A percentile compares a stretch with the other conserved stretches of the same genome.
phyloP scores from a whole-genome alignment of 208 protist species.

The Leishmania lainsoni region DNA sequence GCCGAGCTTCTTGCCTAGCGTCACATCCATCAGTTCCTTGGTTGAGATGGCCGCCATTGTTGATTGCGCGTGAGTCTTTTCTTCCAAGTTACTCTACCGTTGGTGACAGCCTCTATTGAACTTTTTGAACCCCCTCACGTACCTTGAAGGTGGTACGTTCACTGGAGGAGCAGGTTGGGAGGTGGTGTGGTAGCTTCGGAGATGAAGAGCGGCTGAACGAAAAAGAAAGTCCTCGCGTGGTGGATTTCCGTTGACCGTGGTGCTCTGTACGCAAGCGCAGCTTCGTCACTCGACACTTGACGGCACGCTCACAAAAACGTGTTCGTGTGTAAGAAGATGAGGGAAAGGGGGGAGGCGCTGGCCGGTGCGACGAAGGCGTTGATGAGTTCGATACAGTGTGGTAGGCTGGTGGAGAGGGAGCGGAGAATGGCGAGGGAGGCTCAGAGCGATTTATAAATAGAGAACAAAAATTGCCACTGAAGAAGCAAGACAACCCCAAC shows the following conservation, averaged over 20 bases:
- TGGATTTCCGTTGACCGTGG: not conserved
- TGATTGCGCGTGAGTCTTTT: not conserved
- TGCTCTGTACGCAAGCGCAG: not conserved
- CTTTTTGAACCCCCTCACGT: not conserved
- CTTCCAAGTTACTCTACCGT: not conserved
- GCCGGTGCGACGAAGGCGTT: not conserved
- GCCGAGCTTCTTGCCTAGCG: slow-evolving; percentile 90
- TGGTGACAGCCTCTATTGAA: not conserved
- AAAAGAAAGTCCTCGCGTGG: not conserved
- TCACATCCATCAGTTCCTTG: slow-evolving; percentile 44
- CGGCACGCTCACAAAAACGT: not conserved
- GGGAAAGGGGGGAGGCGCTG: too few species aligned
- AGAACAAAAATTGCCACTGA: not conserved
- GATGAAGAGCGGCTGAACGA: not conserved
- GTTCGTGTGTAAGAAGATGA: not conserved
- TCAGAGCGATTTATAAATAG: not conserved
- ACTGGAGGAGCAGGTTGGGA: not conserved
- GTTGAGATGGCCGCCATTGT: slow-evolving; percentile 54
- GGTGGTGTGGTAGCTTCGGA: not conserved
- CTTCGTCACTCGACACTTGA: not conserved
- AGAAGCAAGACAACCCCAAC: not conserved
- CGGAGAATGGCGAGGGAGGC: not conserved
- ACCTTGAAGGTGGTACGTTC: not conserved
- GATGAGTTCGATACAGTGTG: slow-evolving; percentile 4
- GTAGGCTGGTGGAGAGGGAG: not conserved